These are phyloP conservation scores for Kwoniella shandongensis DNA, from an alignment of 768 basidiomycete species.

Conservation along the genomic window DNA sequence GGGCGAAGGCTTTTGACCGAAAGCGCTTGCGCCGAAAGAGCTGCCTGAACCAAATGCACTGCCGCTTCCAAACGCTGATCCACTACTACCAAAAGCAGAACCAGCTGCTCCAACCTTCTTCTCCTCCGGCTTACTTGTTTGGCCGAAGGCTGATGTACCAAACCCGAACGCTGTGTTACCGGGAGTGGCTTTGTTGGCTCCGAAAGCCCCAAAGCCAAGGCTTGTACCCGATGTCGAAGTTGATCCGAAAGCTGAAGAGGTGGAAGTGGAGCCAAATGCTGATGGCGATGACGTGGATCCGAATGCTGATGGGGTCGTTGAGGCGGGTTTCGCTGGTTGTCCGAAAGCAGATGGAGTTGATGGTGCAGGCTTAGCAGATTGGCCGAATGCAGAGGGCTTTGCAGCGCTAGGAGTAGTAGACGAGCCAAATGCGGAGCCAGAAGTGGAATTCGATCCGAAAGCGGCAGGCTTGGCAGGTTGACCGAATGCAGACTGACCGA, in stretches of 20 bases:
- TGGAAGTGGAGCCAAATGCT: conserved; percentile 28
- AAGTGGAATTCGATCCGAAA: conserved; percentile 8
- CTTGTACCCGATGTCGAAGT: conserved; percentile 2
- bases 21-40: conserved; percentile 30
- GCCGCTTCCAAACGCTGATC: conserved; percentile 22
- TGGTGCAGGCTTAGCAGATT: conserved; percentile 20
- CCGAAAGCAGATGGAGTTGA: conserved; percentile 56
- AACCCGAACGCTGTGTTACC: conserved; percentile 20
- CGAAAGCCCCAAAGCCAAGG: conserved; percentile 18
- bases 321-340: conserved; percentile 21
- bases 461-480: conserved; percentile 23
- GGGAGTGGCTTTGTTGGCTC: not conserved
- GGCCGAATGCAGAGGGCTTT: conserved; percentile 52
- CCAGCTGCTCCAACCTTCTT: conserved; percentile 5
- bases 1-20: conserved; percentile 15
- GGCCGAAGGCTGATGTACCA: conserved; percentile 35
- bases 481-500: conserved; percentile 30
- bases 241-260: conserved; percentile 37
- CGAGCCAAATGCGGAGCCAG: conserved; percentile 13
- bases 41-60: conserved; percentile 30
- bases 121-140: conserved; percentile 11
- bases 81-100: conserved; percentile 21
- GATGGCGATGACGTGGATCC: conserved; percentile 22
- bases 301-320: conserved; percentile 30
- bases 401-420: conserved; percentile 1